Evolutionary conservation across 257 asterid genomes (phyloP), one percentile per base, ranked within the genome.

Genomic region (Gynochthodes officinalis): DNA sequence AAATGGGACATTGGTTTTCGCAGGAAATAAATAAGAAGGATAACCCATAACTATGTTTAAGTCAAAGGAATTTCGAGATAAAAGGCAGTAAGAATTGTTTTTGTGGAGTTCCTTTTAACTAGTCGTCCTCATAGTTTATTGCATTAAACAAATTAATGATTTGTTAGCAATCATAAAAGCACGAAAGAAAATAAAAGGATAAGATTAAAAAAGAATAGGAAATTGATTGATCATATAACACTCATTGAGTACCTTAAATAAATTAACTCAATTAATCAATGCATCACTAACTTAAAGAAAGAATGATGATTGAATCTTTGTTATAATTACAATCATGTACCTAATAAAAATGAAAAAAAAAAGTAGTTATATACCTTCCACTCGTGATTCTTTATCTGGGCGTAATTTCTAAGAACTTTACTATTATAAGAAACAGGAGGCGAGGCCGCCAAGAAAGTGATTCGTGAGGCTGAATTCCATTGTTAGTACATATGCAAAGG

Each of bases 311-410:
- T 33, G 32, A 4, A 10, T 67, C 42, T 46, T 27, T 13, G 0
- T 68, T 35, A 23, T 23, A 8, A 54, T n/a, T 11, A 23, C 61
- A 35, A 46, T 57, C 30, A 64, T 7, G 62, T 57, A 62, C 70
- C 39, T 43, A 48, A 19, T 13, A 19, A 42, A 2, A 54, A 65
- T 3, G 42, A 42, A 61, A 2, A 54, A 65, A 7, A 32, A 42
- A 61, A 25, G 68, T 27, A 59, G 71, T 70, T 79, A 80, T 77
- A 76, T 76, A 82, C 81, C 76, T 74, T 62, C 80, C 54, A 44
- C 81, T 87, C 82, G 71, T 78, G 72, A 67, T 76, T 80, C 76
- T 76, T 70, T 69, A 74, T 67, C 48, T 27, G 54, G 60, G 48
- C 82, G 81, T 68, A n/a, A n/a, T n/a, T n/a, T 59, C 74, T 64